Conservation (phyloP, 2,329 filamentous ascomycete species). For the Fusarium zealandicum region DNA sequence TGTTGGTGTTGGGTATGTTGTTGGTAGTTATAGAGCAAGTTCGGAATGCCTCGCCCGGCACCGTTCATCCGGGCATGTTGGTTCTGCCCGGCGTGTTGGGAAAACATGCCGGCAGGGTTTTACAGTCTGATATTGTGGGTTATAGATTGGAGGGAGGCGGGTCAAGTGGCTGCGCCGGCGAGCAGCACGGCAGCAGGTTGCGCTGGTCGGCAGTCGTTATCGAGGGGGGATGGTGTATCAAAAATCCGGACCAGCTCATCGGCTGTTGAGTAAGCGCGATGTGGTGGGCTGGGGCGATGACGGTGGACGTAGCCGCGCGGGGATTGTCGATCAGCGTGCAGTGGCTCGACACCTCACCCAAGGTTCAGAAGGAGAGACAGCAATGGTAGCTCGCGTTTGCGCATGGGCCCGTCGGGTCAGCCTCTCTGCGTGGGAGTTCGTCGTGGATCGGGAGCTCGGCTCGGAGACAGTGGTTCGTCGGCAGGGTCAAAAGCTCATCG, state of each 20-base stretch:
- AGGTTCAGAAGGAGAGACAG: slow-evolving; percentile 45
- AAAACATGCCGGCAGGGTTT: slow-evolving; percentile 68
- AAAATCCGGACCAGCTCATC: slow-evolving; percentile 37
- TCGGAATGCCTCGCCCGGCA: slow-evolving; percentile 63
- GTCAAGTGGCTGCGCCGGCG: slow-evolving; percentile 39
- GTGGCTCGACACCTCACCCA: slow-evolving; percentile 41
- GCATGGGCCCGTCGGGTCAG: slow-evolving; percentile 46
- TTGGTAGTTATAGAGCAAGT: slow-evolving; percentile 74
- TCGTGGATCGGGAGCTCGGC: slow-evolving; percentile 18
- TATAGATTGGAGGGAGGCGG: slow-evolving; percentile 24
- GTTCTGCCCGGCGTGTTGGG: slow-evolving; percentile 68
- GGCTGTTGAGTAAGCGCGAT: slow-evolving; percentile 28
- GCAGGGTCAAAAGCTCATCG: slow-evolving; percentile 44
- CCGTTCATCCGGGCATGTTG: slow-evolving; percentile 78
- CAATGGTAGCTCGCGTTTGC: slow-evolving; percentile 48
- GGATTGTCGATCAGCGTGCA: slow-evolving; percentile 26
- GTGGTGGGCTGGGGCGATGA: slow-evolving; percentile 7
- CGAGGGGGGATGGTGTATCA: slow-evolving; percentile 21
- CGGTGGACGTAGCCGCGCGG: slow-evolving; percentile 20
- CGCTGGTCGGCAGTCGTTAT: slow-evolving; percentile 31
- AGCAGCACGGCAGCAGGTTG: slow-evolving; percentile 40
- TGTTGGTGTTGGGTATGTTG: slow-evolving; percentile 69
- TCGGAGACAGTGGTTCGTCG: slow-evolving; percentile 25
- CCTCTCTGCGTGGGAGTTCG: slow-evolving; percentile 33
- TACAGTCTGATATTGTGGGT: slow-evolving; percentile 23